Conservation (phyloP, 2,329 filamentous ascomycete species). For the Fusarium pseudoanthophilum region DNA sequence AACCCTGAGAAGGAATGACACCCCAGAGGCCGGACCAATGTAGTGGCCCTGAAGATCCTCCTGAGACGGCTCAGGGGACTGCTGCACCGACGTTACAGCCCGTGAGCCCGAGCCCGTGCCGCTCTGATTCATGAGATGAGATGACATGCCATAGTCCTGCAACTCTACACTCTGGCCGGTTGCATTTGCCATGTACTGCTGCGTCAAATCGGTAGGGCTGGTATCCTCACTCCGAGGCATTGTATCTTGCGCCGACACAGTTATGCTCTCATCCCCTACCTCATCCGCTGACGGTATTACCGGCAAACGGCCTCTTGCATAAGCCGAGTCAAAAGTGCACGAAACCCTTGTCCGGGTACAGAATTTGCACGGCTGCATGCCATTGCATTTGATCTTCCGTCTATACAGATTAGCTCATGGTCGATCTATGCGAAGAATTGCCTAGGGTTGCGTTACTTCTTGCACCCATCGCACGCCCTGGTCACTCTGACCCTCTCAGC, state of each 20-base stretch:
- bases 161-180: neutral
- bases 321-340: slow-evolving; percentile 43
- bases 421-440: neutral
- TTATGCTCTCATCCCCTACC: slow-evolving; percentile 2
- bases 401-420: slow-evolving; percentile 27
- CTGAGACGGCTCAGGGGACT: slow-evolving; percentile 46
- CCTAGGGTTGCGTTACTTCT: slow-evolving; percentile 31
- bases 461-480: slow-evolving; percentile 43
- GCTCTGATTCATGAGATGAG: slow-evolving; percentile 6
- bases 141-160: slow-evolving; percentile 14
- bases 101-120: neutral
- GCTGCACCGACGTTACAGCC: slow-evolving; percentile 30
- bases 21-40: slow-evolving; percentile 47
- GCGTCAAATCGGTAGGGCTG: slow-evolving; percentile 7
- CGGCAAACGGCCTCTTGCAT: slow-evolving; percentile 40
- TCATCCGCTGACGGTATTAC: slow-evolving; percentile 32
- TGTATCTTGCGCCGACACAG: slow-evolving; percentile 2
- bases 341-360: slow-evolving; percentile 31
- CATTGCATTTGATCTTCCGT: slow-evolving; percentile 44
- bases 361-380: slow-evolving; percentile 42
- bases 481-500: slow-evolving; percentile 40
- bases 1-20: slow-evolving; percentile 46
- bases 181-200: slow-evolving; percentile 7
- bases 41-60: slow-evolving; percentile 49
- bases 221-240: neutral